Percentiles rank a stretch among this genome's conserved stretches.
phyloP scores from a whole-genome alignment of 495 filamentous ascomycete genomes.

The Hypoxylon rickii region DNA sequence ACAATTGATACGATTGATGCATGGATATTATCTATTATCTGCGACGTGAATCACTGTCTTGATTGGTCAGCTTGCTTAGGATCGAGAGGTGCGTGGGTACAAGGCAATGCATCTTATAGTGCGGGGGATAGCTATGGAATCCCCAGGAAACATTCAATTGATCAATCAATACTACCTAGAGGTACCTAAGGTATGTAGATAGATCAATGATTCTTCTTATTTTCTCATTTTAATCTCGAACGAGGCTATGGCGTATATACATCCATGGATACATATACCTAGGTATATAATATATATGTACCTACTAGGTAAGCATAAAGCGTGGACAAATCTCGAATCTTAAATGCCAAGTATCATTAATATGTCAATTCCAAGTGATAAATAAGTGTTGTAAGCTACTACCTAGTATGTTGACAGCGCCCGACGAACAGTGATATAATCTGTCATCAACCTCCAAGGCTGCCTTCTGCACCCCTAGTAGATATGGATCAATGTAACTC shows the following conservation, averaged over 20 bases:
- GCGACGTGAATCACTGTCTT: slow-evolving; percentile 12
- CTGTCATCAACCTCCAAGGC: no score
- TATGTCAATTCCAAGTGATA: no score
- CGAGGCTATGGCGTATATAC: not conserved
- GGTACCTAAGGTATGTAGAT: not conserved
- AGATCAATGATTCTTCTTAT: not conserved
- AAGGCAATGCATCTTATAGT: slow-evolving; percentile 11
- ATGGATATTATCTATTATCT: no score
- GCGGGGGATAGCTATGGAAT: slow-evolving; percentile 28
- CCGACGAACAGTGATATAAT: no score
- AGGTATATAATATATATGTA: not conserved
- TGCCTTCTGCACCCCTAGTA: no score
- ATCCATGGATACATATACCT: not conserved
- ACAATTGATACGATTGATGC: no score
- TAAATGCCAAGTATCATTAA: no score
- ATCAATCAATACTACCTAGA: no score
- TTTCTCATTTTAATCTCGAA: not conserved
- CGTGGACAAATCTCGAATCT: no score
- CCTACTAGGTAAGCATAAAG: not conserved
- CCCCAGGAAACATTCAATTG: not conserved
- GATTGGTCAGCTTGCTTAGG: slow-evolving; percentile 26
- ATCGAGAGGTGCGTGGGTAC: slow-evolving; percentile 6
- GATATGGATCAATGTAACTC: no score
- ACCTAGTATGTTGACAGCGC: no score
- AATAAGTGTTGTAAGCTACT: no score